phyloP scores from a whole-genome alignment of 2,329 filamentous ascomycete species.

The Talaromyces sp. region DNA sequence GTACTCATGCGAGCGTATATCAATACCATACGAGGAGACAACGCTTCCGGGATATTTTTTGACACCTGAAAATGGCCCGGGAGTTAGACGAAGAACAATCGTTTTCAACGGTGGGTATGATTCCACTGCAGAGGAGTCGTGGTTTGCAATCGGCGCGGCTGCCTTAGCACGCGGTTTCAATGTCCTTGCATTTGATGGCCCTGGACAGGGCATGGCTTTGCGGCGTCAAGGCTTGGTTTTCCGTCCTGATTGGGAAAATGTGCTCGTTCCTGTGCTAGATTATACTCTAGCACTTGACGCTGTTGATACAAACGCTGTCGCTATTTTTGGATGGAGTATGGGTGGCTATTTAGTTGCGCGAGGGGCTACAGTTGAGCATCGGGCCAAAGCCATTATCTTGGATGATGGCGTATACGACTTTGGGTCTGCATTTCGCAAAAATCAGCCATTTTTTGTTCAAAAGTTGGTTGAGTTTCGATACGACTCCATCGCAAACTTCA shows the following conservation, averaged over 20 bases:
- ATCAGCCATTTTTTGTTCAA: background rate
- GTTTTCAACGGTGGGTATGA: slow-evolving; percentile 25
- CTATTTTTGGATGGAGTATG: slow-evolving; percentile 23
- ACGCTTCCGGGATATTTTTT: slow-evolving; percentile 15
- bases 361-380: slow-evolving; percentile 25
- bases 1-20: slow-evolving; percentile 10
- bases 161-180: slow-evolving; percentile 27
- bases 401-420: slow-evolving; percentile 16
- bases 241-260: slow-evolving; percentile 26
- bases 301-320: slow-evolving; percentile 21
- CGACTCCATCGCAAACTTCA: background rate
- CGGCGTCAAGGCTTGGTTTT: slow-evolving; percentile 23
- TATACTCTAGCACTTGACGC: slow-evolving; percentile 17
- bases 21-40: slow-evolving; percentile 15
- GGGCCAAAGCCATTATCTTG: slow-evolving; percentile 21
- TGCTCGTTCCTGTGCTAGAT: slow-evolving; percentile 25
- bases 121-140: slow-evolving; percentile 24
- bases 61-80: slow-evolving; percentile 4
- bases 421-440: slow-evolving; percentile 10
- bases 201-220: slow-evolving; percentile 25
- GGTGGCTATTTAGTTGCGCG: slow-evolving; percentile 28
- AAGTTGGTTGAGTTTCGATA: background rate
- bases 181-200: slow-evolving; percentile 28
- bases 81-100: slow-evolving; percentile 11
- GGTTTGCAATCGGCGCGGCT: slow-evolving; percentile 20